A percentile compares a stretch with the other conserved stretches of the same genome.
These are phyloP conservation scores for Stenogyne calaminthoides DNA, from an alignment of 305 asterid genomes.

Conservation along the genomic window DNA sequence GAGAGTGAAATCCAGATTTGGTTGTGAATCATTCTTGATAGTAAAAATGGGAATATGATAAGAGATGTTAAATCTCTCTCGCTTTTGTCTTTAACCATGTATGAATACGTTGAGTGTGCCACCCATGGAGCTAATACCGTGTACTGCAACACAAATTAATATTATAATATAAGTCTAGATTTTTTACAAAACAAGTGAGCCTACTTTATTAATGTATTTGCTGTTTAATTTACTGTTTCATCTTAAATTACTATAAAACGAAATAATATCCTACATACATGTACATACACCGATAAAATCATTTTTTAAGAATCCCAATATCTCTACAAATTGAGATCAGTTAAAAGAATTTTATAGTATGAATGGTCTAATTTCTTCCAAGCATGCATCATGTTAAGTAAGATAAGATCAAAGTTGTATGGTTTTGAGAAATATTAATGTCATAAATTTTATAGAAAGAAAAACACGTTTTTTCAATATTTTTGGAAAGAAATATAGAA, in stretches of 20 bases:
- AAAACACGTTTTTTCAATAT: neutral
- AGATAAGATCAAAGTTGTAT: neutral
- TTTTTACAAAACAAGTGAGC: too few species aligned
- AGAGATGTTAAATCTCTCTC: slow-evolving; percentile 40
- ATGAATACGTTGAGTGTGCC: slow-evolving; percentile 49
- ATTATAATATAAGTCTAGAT: too few species aligned
- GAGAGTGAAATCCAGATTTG: slow-evolving; percentile 82
- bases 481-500: neutral
- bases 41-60: slow-evolving; percentile 52
- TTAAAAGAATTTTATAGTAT: too few species aligned
- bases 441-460: neutral
- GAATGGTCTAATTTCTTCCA: too few species aligned
- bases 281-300: too few species aligned
- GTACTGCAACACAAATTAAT: slow-evolving; percentile 55
- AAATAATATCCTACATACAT: too few species aligned
- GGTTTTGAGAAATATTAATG: neutral
- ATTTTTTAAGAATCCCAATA: too few species aligned
- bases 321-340: too few species aligned
- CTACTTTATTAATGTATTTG: too few species aligned
- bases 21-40: slow-evolving; percentile 61
- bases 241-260: too few species aligned
- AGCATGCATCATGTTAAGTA: neutral
- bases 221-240: too few species aligned
- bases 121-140: slow-evolving; percentile 76
- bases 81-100: slow-evolving; percentile 35